Base-by-base conservation (phyloP, 176 grass and related monocot genomes). In the sorghum (Sorghum bicolor) region DNA sequence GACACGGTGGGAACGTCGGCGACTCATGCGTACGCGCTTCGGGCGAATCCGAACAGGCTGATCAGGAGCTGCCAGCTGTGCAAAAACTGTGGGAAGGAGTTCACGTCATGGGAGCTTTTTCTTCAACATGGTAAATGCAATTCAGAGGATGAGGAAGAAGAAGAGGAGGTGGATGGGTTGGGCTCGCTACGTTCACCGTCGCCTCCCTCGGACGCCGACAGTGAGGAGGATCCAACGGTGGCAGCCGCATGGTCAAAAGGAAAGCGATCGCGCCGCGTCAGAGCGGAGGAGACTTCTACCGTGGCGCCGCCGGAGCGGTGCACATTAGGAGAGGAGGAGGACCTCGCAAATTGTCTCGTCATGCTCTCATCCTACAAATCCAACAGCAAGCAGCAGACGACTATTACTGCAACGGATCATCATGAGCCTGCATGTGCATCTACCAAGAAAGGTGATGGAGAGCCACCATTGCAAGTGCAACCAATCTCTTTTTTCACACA, bases 11-110 rank as follows among this genome's bases (percentile, higher is more conserved):
- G 70, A 24, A 45, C 80, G 3, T 82, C 85, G 48, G 44, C 77
- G 33, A 91, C 82, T 13, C 79, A 87, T 5, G 92, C 90, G 55
- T 98, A 93, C 82, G 73, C 91, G 17, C 89, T 95, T 76, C 92
- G 90, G 12, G 90, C 88, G 11, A 95, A 98, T 12, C 79, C 84
- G 17, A 94, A 78, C 78, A 85, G 93, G 52, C 55, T 88, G 6
- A 76, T 48, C 70, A 86, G 86, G 82, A 87, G 74, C 64, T 89
- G 87, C 26, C 93, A 89, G 68, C 48, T 86, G 37, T 94, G 93
- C 82, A 91, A 83, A 82, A 94, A 94, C 63, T 94, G 93, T 65
- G 89, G 89, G 5, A 83, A 92, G 82, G 89, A 94, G 79, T 94
- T 94, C 79, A 36, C 81, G 0, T 90, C 90, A 8, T 90, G 90